These are phyloP conservation scores for Gracilariopsis chorda DNA, from an alignment of 23 red algal species.

Conservation along the genomic window DNA sequence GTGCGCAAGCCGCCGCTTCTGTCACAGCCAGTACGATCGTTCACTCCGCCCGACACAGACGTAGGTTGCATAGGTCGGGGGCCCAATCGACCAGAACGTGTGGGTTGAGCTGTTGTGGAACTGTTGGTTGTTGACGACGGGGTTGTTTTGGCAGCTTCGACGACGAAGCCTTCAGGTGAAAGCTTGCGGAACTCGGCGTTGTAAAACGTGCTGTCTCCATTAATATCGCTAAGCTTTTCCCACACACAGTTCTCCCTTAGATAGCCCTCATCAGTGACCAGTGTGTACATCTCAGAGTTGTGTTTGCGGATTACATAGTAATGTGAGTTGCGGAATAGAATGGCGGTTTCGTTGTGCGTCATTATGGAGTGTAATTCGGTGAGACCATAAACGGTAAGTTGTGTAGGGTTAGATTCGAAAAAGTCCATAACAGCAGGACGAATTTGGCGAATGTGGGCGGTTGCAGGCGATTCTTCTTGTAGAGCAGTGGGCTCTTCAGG, in stretches of 20 bases:
- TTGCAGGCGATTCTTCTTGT: background rate
- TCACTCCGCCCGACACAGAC: no score
- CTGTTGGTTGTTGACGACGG: background rate
- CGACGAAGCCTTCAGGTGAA: background rate
- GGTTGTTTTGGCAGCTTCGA: background rate
- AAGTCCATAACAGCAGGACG: conserved; percentile 66
- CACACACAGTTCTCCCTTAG: conserved; percentile 68
- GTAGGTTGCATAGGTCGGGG: no score
- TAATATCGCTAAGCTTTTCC: conserved; percentile 70
- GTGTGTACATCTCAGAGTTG: conserved; percentile 58
- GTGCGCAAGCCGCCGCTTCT: background rate
- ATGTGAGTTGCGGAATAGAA: conserved; percentile 87
- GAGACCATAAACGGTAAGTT: conserved; percentile 77
- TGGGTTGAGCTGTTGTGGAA: background rate
- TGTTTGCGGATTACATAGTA: conserved; percentile 73
- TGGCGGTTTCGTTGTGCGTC: conserved; percentile 66
- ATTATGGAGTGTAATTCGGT: conserved; percentile 59
- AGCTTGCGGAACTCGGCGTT: conserved; percentile 27
- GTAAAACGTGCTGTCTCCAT: conserved; percentile 67
- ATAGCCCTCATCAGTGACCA: conserved; percentile 84
- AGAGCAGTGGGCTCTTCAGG: background rate
- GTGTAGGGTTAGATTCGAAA: conserved; percentile 56
- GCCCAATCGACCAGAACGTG: no score
- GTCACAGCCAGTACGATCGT: no score
- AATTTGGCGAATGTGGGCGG: conserved; percentile 6